Evolutionary conservation across 139 green algal species (phyloP).

Genomic region (Edaphochlamys debaryana): DNA sequence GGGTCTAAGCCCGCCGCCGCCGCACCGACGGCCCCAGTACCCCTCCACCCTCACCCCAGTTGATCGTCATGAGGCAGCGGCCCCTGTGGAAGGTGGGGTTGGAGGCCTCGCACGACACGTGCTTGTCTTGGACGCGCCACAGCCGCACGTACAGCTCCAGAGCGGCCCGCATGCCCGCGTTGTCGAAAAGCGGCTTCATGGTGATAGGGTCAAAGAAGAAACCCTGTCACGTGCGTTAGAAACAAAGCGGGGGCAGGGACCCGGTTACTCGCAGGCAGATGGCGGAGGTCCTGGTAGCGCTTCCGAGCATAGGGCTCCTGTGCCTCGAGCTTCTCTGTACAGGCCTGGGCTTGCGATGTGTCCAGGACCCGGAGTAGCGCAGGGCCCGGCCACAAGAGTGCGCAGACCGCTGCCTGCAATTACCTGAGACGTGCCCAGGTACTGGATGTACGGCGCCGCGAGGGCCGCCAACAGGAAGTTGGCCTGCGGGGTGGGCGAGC

Average conservation of each 20-base stretch:
- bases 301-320: no score
- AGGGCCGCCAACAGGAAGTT: slow-evolving; percentile 28
- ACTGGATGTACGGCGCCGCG: slow-evolving; percentile 40
- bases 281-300: no score
- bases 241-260: neutral
- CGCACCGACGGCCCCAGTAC: no score
- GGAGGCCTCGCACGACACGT: neutral
- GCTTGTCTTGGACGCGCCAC: neutral
- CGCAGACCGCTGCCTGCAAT: neutral
- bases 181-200: slow-evolving; percentile 18
- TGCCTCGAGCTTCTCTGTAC: no score
- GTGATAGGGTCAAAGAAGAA: slow-evolving; percentile 33
- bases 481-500: neutral
- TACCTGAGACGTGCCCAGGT: slow-evolving; percentile 35
- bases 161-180: neutral
- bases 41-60: slow-evolving; percentile 37
- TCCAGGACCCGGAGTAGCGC: no score
- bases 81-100: slow-evolving; percentile 5
- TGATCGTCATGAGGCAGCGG: slow-evolving; percentile 39
- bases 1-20: no score
- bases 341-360: no score
- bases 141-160: neutral
- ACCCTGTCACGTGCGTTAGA: neutral
- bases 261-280: no score
- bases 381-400: neutral